Evolutionary conservation across 352 stramenopile species (phyloP).

Genomic region (Globisporangium canariense): DNA sequence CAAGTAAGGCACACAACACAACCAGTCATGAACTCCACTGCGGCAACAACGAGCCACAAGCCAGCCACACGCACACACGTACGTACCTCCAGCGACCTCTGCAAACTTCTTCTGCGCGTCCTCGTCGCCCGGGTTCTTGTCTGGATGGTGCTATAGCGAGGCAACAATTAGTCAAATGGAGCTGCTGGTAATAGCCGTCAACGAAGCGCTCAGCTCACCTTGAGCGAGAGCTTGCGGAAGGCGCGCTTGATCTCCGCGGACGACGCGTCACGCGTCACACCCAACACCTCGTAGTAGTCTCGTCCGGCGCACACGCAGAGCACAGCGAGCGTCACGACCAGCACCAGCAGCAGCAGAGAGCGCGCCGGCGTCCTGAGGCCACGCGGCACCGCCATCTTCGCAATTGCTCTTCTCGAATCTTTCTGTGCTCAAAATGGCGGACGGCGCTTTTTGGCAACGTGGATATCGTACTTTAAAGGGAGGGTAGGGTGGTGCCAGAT

Average conservation of each 20-base stretch:
- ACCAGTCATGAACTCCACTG: constrained; percentile 10
- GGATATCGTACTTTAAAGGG: constrained; percentile 1
- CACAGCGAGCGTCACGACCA: constrained; percentile 22
- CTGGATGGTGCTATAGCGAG: constrained; percentile 68
- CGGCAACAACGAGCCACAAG: background rate
- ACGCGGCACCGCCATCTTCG: constrained; percentile 10
- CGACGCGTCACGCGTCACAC: constrained; percentile 59
- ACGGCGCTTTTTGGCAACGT: background rate
- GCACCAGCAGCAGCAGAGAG: constrained; percentile 26
- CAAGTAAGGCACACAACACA: constrained; percentile 15
- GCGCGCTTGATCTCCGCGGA: constrained; percentile 74
- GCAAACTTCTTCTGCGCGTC: constrained; percentile 86
- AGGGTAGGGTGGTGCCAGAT: background rate
- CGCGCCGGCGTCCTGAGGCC: constrained; percentile 15
- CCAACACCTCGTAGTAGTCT: constrained; percentile 78
- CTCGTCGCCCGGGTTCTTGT: constrained; percentile 88
- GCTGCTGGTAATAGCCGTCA: background rate
- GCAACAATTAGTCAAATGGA: background rate
- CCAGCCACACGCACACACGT: background rate
- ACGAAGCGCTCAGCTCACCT: constrained; percentile 29
- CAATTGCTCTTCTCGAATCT: constrained; percentile 10
- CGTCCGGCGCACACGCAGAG: constrained; percentile 28
- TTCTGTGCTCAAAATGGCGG: constrained; percentile 1
- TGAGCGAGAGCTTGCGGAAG: constrained; percentile 88
- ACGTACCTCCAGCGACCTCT: constrained; percentile 64